Base-by-base conservation (phyloP, 2,329 filamentous ascomycete genomes). In the Neonectria faginata region DNA sequence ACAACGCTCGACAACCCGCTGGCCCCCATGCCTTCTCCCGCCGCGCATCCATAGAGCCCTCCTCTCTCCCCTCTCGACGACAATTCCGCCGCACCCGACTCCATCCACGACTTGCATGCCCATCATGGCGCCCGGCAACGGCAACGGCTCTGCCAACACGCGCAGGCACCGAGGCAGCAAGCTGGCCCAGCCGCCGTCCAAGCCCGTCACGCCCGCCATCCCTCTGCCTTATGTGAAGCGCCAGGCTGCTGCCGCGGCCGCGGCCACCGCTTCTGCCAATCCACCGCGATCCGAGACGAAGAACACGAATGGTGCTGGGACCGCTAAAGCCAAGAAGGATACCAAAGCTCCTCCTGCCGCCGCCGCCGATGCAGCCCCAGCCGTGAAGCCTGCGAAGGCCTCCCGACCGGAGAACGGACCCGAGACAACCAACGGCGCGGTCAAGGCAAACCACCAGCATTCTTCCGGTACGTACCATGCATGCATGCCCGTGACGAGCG, bases 221-320 rank as follows among this genome's bases (percentile, higher is more conserved):
- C 80, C 80, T 53, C 68, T 81, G 65, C 78, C 78, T 18, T 75
- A 79, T 65, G 73, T 78, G 55, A 81, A 79, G 68, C 78, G 79
- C 60, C 75, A 80, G 68, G 75, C 76, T 61, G 76, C 77, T 41
- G 71, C 76, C 11, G 70, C 76, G 22, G 73, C 77, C 33, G 58
- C 68, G 16, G 53, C 50, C 50, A 52, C 59, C 61, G 50, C 59
- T 36, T 58, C 70, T 47, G 62, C 54, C 53, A 62, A 60, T 52
- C 42, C 66, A 44, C 44, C 60, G 9, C 57, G 54, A 51, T 33
- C 62, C 67, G 67, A 73, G 55, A 42, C 60, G 29, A 73, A 72
- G 62, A 61, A 65, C n/a, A 59, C 63, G 9, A 71, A 74, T 51
- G 70, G 68, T n/a, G 50, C 64, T 42, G 52, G 55, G 31, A 33